Evolutionary conservation across 202 grass and related monocot species (phyloP).

Genomic region (Brachypodium distachyon): DNA sequence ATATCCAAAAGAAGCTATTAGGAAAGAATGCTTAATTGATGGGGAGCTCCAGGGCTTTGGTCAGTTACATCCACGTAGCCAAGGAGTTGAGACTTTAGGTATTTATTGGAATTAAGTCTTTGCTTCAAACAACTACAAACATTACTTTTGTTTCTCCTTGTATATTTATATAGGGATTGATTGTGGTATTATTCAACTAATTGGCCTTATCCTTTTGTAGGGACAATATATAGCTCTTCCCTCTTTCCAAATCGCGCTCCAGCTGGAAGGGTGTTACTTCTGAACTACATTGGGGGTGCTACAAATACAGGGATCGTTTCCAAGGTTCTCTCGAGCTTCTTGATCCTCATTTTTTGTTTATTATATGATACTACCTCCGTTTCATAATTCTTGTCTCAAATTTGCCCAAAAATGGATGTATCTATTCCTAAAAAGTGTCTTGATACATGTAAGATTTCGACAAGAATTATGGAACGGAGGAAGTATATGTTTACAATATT

Average conservation of each 20-base stretch:
- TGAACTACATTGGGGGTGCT: constrained; percentile 93
- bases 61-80: constrained; percentile 88
- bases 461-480: too few relatives aligned
- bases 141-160: neutral
- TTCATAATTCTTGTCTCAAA: too few relatives aligned
- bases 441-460: too few relatives aligned
- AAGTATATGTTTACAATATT: neutral
- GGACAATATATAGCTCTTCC: constrained; percentile 93
- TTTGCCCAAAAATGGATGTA: too few relatives aligned
- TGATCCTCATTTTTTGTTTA: neutral
- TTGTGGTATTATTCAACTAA: neutral
- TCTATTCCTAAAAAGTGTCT: too few relatives aligned
- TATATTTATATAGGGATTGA: neutral
- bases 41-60: constrained; percentile 86
- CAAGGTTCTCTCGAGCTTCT: constrained; percentile 46
- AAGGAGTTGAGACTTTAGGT: constrained; percentile 94
- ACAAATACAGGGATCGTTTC: constrained; percentile 80
- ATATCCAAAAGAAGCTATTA: constrained; percentile 78
- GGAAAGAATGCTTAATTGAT: constrained; percentile 79
- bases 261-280: constrained; percentile 71
- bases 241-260: constrained; percentile 93
- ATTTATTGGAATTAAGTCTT: neutral
- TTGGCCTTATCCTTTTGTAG: constrained; percentile 28
- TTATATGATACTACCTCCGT: neutral
- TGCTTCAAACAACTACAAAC: neutral